Base-by-base conservation (phyloP, 148 eudicot genomes). In the Chenopodium suecicum region DNA sequence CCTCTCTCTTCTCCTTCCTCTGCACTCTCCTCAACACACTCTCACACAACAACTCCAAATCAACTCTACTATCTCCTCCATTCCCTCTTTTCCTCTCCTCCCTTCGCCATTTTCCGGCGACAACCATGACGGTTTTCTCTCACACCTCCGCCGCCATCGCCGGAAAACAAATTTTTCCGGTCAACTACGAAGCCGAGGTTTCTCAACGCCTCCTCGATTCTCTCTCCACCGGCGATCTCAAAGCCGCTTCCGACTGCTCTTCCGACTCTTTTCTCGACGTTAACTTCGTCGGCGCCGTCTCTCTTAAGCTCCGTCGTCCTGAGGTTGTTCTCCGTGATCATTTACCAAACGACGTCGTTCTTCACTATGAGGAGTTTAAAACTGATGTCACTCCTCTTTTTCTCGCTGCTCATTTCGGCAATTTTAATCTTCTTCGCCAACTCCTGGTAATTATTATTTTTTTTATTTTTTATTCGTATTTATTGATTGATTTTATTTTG, bases 371-470 rank as follows among this genome's bases (percentile, higher is more conserved):
- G 66, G 94, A 92, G 85, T 87, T 94, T 74, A 88, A 83, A 78
- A 87, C 94, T n/a, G 99, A 96, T 63, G 99, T 90, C 52, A 94
- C 98, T 75, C 84, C 98, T 4, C 80, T 96, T 86, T 96, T 96
- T 77, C 85, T 94, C 25, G 95, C 97, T 34, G 93, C 83, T 83
- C 91, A 88, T 78, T 79, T 82, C 66, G 98, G 97, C 16, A 86
- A 88, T 65, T 52, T 85, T 78, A 50, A 79, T 74, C 90, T 95
- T 78, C 91, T 92, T 11, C 85, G 91, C 77, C 85, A 85, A 69
- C 78, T 85, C 78, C 86, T 87, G 87, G 88, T 86, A 82, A 60
- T 34, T 41, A n/a, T 46, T 47, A 29, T n/a, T 46, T 23, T 1
- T 25, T 25, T 25, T 0, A 25, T 27, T 27, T 27, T 27, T 27